Percentiles rank a stretch among this genome's conserved stretches.
Conservation (phyloP, 1,284 basidiomycete genomes). For the Xerocomus tenax region DNA sequence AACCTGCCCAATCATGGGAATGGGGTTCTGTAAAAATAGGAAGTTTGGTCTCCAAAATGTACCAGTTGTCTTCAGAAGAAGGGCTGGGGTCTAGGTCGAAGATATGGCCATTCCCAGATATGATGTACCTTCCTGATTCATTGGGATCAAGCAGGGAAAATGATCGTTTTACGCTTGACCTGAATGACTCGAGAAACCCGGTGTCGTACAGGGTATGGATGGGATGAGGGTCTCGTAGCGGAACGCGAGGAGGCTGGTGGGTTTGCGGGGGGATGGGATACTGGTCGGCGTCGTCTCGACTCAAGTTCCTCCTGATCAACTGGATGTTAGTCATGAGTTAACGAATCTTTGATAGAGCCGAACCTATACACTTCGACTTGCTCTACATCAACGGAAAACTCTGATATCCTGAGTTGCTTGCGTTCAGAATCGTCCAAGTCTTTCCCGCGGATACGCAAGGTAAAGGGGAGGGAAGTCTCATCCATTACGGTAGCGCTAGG, state of each 20-base stretch:
- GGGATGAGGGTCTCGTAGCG: constrained; percentile 48
- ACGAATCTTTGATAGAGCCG: constrained; percentile 19
- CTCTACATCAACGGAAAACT: constrained; percentile 47
- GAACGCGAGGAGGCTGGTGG: constrained; percentile 54
- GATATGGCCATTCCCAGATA: constrained; percentile 40
- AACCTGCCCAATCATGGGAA: constrained; percentile 39
- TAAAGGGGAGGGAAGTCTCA: constrained; percentile 42
- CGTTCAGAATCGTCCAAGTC: constrained; percentile 41
- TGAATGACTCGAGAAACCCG: constrained; percentile 34
- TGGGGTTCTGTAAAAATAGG: constrained; percentile 35
- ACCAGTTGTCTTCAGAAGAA: constrained; percentile 41
- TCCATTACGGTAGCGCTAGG: constrained; percentile 47
- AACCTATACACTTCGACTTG: constrained; percentile 63
- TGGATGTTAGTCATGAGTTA: constrained; percentile 7
- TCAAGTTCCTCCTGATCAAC: constrained; percentile 34
- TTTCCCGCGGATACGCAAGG: constrained; percentile 52
- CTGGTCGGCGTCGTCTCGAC: constrained; percentile 34
- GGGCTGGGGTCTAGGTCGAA: constrained; percentile 27
- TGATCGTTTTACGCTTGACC: constrained; percentile 30
- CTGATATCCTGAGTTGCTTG: constrained; percentile 45
- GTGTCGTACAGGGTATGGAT: constrained; percentile 47
- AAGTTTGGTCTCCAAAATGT: constrained; percentile 49
- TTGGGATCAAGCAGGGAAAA: constrained; percentile 48
- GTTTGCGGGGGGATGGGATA: constrained; percentile 49
- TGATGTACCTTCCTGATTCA: constrained; percentile 39